Evolutionary conservation across 2,329 filamentous ascomycete species (phyloP), one percentile per base, ranked within the genome.

Genomic region (Dothideomycetidae sp.): DNA sequence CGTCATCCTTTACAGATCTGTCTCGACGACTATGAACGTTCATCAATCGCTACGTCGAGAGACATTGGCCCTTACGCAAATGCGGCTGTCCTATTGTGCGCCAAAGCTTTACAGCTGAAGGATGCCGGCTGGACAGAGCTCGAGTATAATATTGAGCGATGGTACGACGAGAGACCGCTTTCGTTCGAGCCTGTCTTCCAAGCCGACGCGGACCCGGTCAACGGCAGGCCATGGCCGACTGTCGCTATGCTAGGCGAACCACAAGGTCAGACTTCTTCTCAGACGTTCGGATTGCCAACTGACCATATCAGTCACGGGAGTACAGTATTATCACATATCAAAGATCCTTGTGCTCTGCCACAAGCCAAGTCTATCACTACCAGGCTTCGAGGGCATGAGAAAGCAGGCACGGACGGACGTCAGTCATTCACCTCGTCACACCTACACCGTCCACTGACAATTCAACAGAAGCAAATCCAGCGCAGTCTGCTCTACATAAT

Each of bases 61-160:
- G 57, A 61, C 17, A 58, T 61, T 37, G 53, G 53, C 1, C 53
- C 59, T 0, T 57, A 56, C 39, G 55, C 57, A 1, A 62, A 61
- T 29, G 44, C 53, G 5, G 53, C 59, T 5, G 52, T 62, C 4
- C 56, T 58, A 23, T 48, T 59, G 7, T 62, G 60, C 35, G 59
- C 58, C 3, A 53, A 50, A 19, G 58, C 60, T 2, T 47, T 63
- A 4, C 55, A 44, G 17, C 33, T 47, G 9, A 23, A 44, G 2
- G 41, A 46, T 26, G 18, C 15, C 10, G 33, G 32, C 18, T 21
- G n/a, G 16, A 39, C 36, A 2, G 26, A 39, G 3, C 13, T 34
- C 10, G 39, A 41, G 10, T 14, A 36, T 15, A 33, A 39, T 5
- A 32, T 48, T 7, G 43, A 48, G 31, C 26, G 40, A 10, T 50